Percentiles rank a stretch among this genome's conserved stretches.
Conservation (phyloP, 768 basidiomycete genomes). For the Lentinula lateritia region DNA sequence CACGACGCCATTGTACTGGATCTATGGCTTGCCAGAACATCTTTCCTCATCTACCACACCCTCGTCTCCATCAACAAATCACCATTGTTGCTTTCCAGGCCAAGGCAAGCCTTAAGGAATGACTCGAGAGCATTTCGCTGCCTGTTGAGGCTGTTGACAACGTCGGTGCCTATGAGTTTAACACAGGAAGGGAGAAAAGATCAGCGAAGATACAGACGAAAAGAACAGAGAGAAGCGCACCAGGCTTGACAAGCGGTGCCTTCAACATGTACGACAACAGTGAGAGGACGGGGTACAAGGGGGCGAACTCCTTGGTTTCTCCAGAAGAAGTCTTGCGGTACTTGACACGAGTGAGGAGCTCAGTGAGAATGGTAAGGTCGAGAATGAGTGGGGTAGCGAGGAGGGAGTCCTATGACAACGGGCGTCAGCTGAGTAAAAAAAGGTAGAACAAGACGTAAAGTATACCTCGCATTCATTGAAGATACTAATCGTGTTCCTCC, state of each 20-base stretch:
- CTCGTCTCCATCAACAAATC: conserved; percentile 86
- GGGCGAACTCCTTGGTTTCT: conserved; percentile 58
- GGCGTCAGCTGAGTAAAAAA: conserved; percentile 8
- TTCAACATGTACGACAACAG: conserved; percentile 97
- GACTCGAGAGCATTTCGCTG: conserved; percentile 92
- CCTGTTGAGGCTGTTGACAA: conserved; percentile 92
- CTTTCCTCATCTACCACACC: conserved; percentile 86
- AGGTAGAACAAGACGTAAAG: background rate
- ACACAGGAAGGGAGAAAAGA: background rate
- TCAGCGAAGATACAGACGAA: background rate
- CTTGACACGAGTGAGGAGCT: conserved; percentile 88
- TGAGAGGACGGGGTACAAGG: conserved; percentile 87
- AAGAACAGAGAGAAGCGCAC: conserved; percentile 24
- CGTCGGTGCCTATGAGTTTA: conserved; percentile 57
- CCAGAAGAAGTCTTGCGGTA: conserved; percentile 56
- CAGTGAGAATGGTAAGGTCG: conserved; percentile 88
- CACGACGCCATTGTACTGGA: background rate
- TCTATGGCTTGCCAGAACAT: conserved; percentile 7
- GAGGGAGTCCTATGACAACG: conserved; percentile 67
- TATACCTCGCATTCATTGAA: conserved; percentile 94
- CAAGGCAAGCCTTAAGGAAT: conserved; percentile 93
- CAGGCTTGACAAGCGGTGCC: conserved; percentile 94
- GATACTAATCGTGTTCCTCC: conserved; percentile 89
- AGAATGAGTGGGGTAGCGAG: conserved; percentile 95
- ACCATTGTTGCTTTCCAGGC: conserved; percentile 65